These are phyloP conservation scores for Farysia itapuensis DNA, from an alignment of 1,284 basidiomycete genomes.

Conservation along the genomic window DNA sequence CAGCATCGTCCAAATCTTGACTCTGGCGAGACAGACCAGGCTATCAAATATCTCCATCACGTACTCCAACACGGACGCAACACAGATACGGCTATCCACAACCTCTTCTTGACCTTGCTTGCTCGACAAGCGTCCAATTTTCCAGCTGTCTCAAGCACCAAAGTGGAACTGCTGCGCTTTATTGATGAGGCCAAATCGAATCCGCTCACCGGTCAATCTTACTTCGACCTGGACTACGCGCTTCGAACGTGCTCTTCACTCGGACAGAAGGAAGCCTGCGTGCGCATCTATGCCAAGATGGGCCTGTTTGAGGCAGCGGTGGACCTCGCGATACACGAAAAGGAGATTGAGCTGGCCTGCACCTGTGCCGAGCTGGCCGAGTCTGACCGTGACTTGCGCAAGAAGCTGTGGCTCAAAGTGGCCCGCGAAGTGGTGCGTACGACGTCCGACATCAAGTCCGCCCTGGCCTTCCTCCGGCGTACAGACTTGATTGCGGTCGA, in stretches of 20 bases:
- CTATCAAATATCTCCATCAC: slow-evolving; percentile 82
- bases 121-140: slow-evolving; percentile 60
- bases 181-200: slow-evolving; percentile 77
- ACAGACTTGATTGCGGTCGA: slow-evolving; percentile 95
- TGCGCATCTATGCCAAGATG: slow-evolving; percentile 97
- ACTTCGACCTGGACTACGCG: slow-evolving; percentile 96
- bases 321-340: slow-evolving; percentile 74
- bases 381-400: slow-evolving; percentile 65
- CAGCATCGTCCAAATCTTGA: slow-evolving; percentile 68
- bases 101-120: slow-evolving; percentile 86
- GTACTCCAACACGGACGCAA: slow-evolving; percentile 77
- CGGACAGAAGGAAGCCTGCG: slow-evolving; percentile 82
- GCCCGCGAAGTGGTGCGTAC: slow-evolving; percentile 95
- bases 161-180: slow-evolving; percentile 80
- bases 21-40: slow-evolving; percentile 68
- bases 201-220: slow-evolving; percentile 79
- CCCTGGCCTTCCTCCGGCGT: slow-evolving; percentile 92
- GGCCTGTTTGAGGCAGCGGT: slow-evolving; percentile 94
- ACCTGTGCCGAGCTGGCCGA: slow-evolving; percentile 49
- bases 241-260: slow-evolving; percentile 77
- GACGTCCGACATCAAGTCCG: slow-evolving; percentile 96
- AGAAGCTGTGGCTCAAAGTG: slow-evolving; percentile 97
- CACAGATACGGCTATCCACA: slow-evolving; percentile 85
- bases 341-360: slow-evolving; percentile 63
- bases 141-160: slow-evolving; percentile 62